Evolutionary conservation across 352 stramenopile species (phyloP).

Genomic region (Phytopythium delawarense): DNA sequence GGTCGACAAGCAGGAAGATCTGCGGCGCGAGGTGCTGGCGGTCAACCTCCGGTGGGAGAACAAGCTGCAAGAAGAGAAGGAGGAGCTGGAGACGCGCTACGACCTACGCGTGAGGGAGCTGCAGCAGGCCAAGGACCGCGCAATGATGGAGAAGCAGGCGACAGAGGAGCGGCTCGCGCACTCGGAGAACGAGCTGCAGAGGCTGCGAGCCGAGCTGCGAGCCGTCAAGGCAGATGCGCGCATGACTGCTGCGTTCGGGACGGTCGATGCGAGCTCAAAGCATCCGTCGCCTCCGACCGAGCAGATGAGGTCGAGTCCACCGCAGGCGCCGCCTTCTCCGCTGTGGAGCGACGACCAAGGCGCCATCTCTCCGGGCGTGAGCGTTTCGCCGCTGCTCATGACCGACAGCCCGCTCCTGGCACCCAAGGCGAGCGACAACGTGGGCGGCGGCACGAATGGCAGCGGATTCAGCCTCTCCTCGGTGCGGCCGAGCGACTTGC

Average conservation of each 20-base stretch:
- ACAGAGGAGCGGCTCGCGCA: constrained; percentile 51
- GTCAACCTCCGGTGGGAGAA: constrained; percentile 69
- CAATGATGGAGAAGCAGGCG: constrained; percentile 53
- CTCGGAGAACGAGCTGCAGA: constrained; percentile 60
- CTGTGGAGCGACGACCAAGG: constrained; percentile 71
- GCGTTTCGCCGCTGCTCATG: constrained; percentile 39
- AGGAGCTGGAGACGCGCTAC: constrained; percentile 37
- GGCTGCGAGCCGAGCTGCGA: constrained; percentile 44
- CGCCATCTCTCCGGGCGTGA: constrained; percentile 40
- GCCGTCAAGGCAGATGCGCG: constrained; percentile 38
- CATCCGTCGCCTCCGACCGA: not conserved
- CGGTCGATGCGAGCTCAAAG: not conserved
- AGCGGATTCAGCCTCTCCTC: constrained; percentile 3
- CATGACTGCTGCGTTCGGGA: constrained; percentile 46
- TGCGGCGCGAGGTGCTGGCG: constrained; percentile 58
- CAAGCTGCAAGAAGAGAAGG: constrained; percentile 59
- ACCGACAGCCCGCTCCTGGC: constrained; percentile 31
- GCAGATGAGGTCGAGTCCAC: not conserved
- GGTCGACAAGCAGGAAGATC: constrained; percentile 55
- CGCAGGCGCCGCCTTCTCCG: constrained; percentile 33
- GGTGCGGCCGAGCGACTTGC: constrained; percentile 16
- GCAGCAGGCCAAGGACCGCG: constrained; percentile 47
- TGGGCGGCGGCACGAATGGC: not conserved
- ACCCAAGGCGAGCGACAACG: not conserved
- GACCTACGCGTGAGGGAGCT: constrained; percentile 51